Base-by-base conservation (phyloP, 768 basidiomycete genomes). In the Trametes punicea region DNA sequence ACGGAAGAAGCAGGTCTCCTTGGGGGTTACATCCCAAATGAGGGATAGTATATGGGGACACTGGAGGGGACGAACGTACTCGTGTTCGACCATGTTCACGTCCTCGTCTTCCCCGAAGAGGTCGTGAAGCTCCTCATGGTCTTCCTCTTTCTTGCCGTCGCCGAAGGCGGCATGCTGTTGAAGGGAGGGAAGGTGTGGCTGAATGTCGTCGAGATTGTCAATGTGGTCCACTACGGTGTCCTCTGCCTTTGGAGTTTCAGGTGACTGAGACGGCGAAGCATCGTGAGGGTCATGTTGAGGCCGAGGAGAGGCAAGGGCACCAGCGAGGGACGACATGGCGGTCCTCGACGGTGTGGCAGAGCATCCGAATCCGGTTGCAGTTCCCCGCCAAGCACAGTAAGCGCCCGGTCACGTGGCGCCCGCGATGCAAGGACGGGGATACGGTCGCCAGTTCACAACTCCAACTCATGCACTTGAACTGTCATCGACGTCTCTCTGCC, bases 31-130 rank as follows among this genome's bases (percentile, higher is more conserved):
- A 18, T 36, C 0, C 46, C 29, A 16, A 18, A 41, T 44, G 26
- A 42, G 29, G 45, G 25, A 53, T 41, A 50, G 46, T 9, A 23
- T 29, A 4, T 36, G n/a, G 18, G 38, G 13, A 27, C 16, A 29
- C n/a, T 11, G 51, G 56, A 15, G 31, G 38, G 36, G 51, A 10
- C 46, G 51, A 10, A 44, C 65, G 73, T 60, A 85, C 84, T 76
- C 77, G 53, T 71, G 78, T 61, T 81, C 81, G 53, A 75, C 70
- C 45, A 57, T 59, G 40, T 51, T 55, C 33, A 77, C 74, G 11
- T 76, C 83, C 40, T 81, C 77, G 51, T 89, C 88, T 59, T 87
- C 83, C 30, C 88, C 90, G 67, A 92, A 92, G 51, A 92, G 80
- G 69, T 91, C 89, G 59, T 82, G 81, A 84, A 90, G 87, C 57